A percentile compares a stretch with the other conserved stretches of the same genome.
phyloP scores from a whole-genome alignment of 805 yeast genomes.

The Dipodascus albidus region DNA sequence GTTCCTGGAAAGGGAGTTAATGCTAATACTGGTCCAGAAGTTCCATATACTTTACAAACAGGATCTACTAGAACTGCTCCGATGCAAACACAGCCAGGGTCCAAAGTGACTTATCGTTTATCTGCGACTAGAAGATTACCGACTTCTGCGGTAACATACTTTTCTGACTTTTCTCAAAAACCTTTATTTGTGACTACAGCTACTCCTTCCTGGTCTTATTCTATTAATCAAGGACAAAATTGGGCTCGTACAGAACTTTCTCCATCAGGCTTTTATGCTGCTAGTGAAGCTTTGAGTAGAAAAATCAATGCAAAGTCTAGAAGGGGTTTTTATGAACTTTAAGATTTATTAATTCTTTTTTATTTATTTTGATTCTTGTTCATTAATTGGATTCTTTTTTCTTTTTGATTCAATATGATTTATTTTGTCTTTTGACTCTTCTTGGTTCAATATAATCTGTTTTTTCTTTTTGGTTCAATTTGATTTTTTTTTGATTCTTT shows the following conservation, averaged over 20 bases:
- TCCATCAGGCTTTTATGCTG: constrained; percentile 17
- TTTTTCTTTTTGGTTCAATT: too few relatives aligned
- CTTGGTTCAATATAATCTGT: too few relatives aligned
- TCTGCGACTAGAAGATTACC: constrained; percentile 50
- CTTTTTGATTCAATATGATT: too few relatives aligned
- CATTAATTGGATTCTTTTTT: too few relatives aligned
- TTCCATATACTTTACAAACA: constrained; percentile 64
- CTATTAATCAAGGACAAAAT: constrained; percentile 51
- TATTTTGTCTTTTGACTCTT: too few relatives aligned
- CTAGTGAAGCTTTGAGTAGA: constrained; percentile 5
- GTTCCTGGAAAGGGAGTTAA: too few relatives aligned
- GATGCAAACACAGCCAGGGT: constrained; percentile 82
- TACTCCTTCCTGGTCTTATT: constrained; percentile 79
- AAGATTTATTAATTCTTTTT: not conserved
- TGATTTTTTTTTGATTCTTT: too few relatives aligned
- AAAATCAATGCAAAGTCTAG: constrained; percentile 1
- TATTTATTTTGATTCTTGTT: too few relatives aligned
- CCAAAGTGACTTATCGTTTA: constrained; percentile 42
- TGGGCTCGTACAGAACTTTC: constrained; percentile 42
- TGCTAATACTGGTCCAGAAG: not conserved
- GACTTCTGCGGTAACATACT: constrained; percentile 57
- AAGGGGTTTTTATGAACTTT: not conserved
- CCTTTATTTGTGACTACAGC: constrained; percentile 49
- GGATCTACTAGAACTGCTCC: constrained; percentile 79
- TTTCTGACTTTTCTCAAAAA: constrained; percentile 32